These are phyloP conservation scores for Lycium ferocissimum DNA, from an alignment of 257 asterid species.

Conservation along the genomic window DNA sequence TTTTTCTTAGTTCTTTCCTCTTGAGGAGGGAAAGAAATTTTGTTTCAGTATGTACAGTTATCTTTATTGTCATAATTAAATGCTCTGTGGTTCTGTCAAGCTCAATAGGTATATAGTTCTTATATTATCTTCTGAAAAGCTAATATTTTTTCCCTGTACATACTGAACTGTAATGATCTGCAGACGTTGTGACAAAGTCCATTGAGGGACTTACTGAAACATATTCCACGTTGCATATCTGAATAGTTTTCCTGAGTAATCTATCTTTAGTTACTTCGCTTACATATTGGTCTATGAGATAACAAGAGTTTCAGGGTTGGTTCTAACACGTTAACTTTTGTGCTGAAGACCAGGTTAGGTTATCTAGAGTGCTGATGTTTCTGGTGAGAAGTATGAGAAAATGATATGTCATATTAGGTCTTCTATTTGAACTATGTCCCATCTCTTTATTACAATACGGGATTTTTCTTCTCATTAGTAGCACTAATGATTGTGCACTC, in stretches of 20 bases:
- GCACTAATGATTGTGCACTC: too few relatives aligned
- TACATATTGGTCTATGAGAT: conserved; percentile 24
- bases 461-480: too few relatives aligned
- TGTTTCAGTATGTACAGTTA: conserved; percentile 21
- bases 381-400: too few relatives aligned
- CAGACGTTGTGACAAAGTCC: conserved; percentile 96
- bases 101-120: neutral
- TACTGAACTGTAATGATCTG: conserved; percentile 34
- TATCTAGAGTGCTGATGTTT: too few relatives aligned
- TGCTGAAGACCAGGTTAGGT: neutral
- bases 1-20: too few relatives aligned
- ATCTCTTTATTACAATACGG: too few relatives aligned
- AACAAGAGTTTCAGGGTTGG: neutral
- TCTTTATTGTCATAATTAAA: neutral
- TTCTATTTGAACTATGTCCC: too few relatives aligned
- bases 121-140: neutral
- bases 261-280: conserved; percentile 10
- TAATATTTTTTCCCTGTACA: neutral
- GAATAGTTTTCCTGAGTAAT: conserved; percentile 95
- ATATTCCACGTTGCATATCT: conserved; percentile 91
- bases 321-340: conserved; percentile 20
- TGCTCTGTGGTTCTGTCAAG: neutral
- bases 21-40: too few relatives aligned
- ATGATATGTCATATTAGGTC: too few relatives aligned
- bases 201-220: conserved; percentile 95